Conservation (phyloP, 140 eudicot species). For the Anethum foeniculum region DNA sequence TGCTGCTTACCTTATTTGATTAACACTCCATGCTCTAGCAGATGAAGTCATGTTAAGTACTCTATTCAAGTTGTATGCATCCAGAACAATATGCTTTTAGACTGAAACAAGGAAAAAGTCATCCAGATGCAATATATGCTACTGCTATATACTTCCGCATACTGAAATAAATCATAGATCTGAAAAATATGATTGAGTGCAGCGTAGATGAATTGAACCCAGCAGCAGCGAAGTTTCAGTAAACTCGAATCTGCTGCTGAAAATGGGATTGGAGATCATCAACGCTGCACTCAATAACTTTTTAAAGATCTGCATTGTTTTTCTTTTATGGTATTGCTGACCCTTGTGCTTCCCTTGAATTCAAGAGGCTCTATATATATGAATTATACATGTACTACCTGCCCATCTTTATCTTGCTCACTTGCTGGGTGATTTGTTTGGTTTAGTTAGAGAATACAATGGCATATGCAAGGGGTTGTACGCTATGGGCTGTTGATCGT, state of each 20-base stretch:
- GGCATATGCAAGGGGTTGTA: not conserved
- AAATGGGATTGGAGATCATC: slow-evolving; percentile 33
- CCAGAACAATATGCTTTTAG: not conserved
- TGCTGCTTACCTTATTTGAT: not conserved
- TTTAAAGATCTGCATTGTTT: slow-evolving; percentile 35
- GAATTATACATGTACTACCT: not conserved
- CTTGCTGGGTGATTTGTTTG: not conserved
- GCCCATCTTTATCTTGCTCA: not conserved
- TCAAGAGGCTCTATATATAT: not conserved
- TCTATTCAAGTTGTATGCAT: not conserved
- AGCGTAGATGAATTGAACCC: slow-evolving; percentile 38
- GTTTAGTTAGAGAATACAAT: not conserved
- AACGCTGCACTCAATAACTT: slow-evolving; percentile 97
- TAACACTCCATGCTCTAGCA: not conserved
- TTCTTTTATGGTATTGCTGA: not conserved
- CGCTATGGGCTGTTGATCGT: not conserved
- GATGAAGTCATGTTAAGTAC: not conserved
- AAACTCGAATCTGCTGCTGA: not conserved
- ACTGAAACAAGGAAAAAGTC: not conserved
- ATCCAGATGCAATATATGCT: not conserved
- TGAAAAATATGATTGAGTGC: slow-evolving; percentile 53
- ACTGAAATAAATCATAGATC: slow-evolving; percentile 23
- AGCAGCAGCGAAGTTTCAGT: not conserved
- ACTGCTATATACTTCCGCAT: not conserved
- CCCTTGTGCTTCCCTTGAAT: not conserved